Conservation (phyloP, 2,329 filamentous ascomycete genomes). For the Falciphora oryzae region DNA sequence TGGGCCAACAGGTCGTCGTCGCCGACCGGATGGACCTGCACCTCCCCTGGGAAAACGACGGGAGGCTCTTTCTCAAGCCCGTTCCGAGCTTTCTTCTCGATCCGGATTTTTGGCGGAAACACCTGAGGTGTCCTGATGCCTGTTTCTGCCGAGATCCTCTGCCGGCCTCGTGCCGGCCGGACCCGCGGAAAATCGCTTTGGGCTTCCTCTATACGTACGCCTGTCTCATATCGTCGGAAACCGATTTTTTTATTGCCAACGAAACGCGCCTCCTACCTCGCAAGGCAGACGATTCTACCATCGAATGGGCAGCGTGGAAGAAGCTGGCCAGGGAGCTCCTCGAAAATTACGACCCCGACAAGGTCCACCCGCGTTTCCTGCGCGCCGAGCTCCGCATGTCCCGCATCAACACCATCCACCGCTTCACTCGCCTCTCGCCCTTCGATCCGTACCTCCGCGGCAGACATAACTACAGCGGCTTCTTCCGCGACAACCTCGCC, state of each 20-base stretch:
- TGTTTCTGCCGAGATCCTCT: conserved; percentile 9
- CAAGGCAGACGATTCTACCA: conserved; percentile 11
- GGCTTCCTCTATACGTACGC: conserved; percentile 19
- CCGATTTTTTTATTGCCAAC: conserved; percentile 17
- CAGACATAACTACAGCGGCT: conserved; percentile 17
- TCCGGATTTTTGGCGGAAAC: background rate
- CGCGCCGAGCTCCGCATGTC: conserved; percentile 18
- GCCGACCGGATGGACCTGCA: conserved; percentile 10
- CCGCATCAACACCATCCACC: conserved; percentile 16
- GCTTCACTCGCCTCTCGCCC: conserved; percentile 12
- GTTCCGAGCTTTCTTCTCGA: conserved; percentile 10
- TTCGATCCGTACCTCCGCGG: conserved; percentile 13
- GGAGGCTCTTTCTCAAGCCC: conserved; percentile 12
- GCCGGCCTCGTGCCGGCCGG: conserved; percentile 6
- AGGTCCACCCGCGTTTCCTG: conserved; percentile 18
- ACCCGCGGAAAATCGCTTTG: conserved; percentile 12
- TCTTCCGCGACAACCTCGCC: conserved; percentile 32
- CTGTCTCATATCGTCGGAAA: conserved; percentile 16
- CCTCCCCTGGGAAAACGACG: conserved; percentile 9
- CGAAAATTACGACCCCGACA: conserved; percentile 6
- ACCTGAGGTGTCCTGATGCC: conserved; percentile 11
- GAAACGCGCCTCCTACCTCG: conserved; percentile 16
- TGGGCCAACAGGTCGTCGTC: conserved; percentile 7
- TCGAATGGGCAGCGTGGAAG: conserved; percentile 15
- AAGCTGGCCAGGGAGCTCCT: conserved; percentile 14